Evolutionary conservation across 2,329 filamentous ascomycete genomes (phyloP).

Genomic region (Emericellopsis atlantica): DNA sequence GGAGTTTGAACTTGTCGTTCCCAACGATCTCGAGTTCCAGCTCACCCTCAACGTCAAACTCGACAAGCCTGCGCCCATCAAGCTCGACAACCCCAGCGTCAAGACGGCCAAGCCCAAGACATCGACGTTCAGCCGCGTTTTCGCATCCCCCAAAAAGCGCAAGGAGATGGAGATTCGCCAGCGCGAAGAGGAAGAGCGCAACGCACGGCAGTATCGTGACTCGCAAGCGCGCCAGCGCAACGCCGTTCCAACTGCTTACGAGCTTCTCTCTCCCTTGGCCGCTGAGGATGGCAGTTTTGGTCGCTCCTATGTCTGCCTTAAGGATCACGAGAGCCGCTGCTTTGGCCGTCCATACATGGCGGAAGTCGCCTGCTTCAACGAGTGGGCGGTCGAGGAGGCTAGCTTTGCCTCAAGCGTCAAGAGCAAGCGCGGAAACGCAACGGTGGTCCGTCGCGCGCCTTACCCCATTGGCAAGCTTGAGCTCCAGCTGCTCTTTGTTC

Average conservation of each 20-base stretch:
- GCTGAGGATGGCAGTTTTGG: constrained; percentile 90
- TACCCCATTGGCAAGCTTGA: constrained; percentile 94
- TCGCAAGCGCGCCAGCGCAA: constrained; percentile 50
- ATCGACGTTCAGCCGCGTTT: constrained; percentile 82
- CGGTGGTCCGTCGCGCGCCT: constrained; percentile 72
- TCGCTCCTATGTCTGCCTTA: constrained; percentile 83
- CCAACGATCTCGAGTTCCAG: constrained; percentile 97
- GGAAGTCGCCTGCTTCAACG: constrained; percentile 93
- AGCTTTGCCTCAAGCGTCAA: constrained; percentile 75
- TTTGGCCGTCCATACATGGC: constrained; percentile 81
- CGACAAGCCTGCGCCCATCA: constrained; percentile 59
- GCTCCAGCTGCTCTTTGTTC: constrained; percentile 87
- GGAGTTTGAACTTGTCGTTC: constrained; percentile 94
- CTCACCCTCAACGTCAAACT: constrained; percentile 93
- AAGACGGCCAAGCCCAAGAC: constrained; percentile 62
- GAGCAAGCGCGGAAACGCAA: constrained; percentile 70
- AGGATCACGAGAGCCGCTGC: constrained; percentile 79
- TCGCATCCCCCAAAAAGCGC: constrained; percentile 91
- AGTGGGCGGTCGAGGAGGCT: constrained; percentile 88
- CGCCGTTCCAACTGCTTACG: constrained; percentile 63
- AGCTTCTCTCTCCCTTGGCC: constrained; percentile 74
- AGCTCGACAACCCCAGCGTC: constrained; percentile 39
- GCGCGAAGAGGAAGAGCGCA: constrained; percentile 69
- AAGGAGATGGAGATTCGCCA: constrained; percentile 83
- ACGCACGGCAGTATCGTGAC: constrained; percentile 50